Conservation (phyloP, 2,329 filamentous ascomycete species). For the Delphinella strobiligena region DNA sequence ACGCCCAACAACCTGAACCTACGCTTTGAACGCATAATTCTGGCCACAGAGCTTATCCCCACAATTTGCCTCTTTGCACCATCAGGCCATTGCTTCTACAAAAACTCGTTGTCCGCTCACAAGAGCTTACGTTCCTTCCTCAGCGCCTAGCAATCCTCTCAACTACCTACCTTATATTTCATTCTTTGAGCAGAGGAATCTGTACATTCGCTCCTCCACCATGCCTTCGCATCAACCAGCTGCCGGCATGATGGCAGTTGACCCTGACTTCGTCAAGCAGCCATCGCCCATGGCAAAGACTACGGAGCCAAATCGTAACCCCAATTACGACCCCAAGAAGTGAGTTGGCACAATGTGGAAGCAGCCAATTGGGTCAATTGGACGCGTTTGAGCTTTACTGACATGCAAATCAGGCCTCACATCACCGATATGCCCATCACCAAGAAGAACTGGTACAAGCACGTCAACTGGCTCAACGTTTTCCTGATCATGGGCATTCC, state of each 20-base stretch:
- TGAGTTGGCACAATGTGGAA: constrained; percentile 17
- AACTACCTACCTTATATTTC: neutral
- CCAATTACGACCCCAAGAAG: constrained; percentile 52
- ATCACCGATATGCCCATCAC: constrained; percentile 77
- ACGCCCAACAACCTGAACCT: neutral
- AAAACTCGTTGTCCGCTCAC: neutral
- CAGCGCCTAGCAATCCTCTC: no score
- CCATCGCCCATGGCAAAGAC: constrained; percentile 35
- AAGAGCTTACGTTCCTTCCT: neutral
- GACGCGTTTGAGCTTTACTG: neutral
- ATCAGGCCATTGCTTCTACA: neutral
- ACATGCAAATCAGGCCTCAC: constrained; percentile 41
- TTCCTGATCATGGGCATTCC: constrained; percentile 70
- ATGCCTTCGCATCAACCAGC: constrained; percentile 43
- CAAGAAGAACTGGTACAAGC: constrained; percentile 74
- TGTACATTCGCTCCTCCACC: constrained; percentile 9
- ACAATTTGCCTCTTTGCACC: neutral
- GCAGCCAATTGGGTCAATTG: neutral
- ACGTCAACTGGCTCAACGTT: constrained; percentile 89
- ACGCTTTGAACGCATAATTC: neutral
- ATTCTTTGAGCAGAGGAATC: neutral
- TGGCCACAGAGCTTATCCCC: neutral
- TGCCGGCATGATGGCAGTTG: constrained; percentile 35
- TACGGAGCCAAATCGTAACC: constrained; percentile 38
- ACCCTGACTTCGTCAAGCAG: constrained; percentile 35